phyloP scores from a whole-genome alignment of 306 rosid species.

The Neltuma alba region DNA sequence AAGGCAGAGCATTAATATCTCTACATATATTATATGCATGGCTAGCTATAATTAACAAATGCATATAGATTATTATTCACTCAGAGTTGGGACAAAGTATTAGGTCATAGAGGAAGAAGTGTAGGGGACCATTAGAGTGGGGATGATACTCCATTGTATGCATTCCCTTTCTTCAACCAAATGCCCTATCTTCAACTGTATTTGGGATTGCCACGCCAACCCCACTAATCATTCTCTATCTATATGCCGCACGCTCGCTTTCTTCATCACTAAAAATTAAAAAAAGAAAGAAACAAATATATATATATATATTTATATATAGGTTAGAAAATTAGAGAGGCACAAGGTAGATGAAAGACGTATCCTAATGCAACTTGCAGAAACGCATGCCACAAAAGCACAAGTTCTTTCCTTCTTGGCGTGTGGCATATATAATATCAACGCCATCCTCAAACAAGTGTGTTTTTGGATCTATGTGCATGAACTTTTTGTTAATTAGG shows the following conservation, averaged over 20 bases:
- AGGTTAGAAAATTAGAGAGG: not conserved
- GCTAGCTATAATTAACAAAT: too few species aligned
- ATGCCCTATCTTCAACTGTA: not conserved
- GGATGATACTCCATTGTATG: not conserved
- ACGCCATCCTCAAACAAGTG: not conserved
- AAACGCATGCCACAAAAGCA: not conserved
- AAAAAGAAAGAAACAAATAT: too few species aligned
- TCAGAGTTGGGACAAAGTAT: not conserved
- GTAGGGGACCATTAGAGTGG: conserved; percentile 38
- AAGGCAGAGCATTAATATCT: not conserved
- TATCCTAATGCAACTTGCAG: conserved; percentile 8
- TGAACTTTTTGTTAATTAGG: not conserved
- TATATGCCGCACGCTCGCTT: not conserved
- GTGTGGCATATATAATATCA: not conserved
- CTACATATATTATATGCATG: not conserved
- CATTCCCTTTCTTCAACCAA: conserved; percentile 30
- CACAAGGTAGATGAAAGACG: not conserved
- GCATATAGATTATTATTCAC: not conserved
- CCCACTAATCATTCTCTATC: conserved; percentile 8
- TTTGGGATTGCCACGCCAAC: conserved; percentile 22
- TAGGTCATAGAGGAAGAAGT: not conserved
- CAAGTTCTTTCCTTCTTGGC: not conserved
- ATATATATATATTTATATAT: too few species aligned
- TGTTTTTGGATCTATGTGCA: not conserved
- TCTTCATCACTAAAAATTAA: not conserved